A percentile compares a stretch with the other conserved stretches of the same genome.
Evolutionary conservation across 1,284 basidiomycete genomes (phyloP).

Genomic region (Naganishia sp.): DNA sequence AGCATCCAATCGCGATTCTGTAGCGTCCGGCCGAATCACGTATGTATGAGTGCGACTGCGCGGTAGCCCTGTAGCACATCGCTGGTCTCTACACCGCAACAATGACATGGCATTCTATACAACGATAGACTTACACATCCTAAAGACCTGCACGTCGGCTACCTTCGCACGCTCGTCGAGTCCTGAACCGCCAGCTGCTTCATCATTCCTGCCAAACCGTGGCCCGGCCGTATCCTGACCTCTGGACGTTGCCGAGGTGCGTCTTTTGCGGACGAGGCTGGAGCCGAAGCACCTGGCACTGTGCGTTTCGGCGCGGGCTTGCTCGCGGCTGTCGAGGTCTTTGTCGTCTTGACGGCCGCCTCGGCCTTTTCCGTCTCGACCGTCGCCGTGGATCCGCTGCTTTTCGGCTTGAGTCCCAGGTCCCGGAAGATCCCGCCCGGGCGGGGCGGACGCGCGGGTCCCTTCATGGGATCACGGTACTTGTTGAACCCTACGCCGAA

Average conservation of each 20-base stretch:
- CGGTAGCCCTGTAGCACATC: neutral
- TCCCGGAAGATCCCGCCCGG: constrained; percentile 26
- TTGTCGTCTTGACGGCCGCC: neutral
- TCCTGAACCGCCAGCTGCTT: constrained; percentile 28
- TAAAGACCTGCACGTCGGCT: neutral
- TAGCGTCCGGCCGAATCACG: constrained; percentile 6
- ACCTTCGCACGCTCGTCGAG: constrained; percentile 17
- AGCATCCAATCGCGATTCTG: neutral
- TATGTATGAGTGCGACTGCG: constrained; percentile 5
- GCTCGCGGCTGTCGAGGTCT: neutral
- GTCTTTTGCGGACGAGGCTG: neutral
- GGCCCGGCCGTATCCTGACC: constrained; percentile 15
- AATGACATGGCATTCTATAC: neutral
- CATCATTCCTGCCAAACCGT: constrained; percentile 25
- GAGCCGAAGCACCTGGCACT: constrained; percentile 10
- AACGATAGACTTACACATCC: neutral
- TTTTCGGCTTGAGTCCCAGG: constrained; percentile 21
- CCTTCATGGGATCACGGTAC: constrained; percentile 8
- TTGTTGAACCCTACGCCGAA: constrained; percentile 18
- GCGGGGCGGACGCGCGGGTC: neutral
- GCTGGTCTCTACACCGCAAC: neutral
- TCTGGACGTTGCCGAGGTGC: constrained; percentile 16
- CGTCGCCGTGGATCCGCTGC: constrained; percentile 3
- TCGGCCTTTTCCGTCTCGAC: neutral
- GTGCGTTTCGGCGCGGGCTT: constrained; percentile 10